A percentile compares a stretch with the other conserved stretches of the same genome.
phyloP scores from a whole-genome alignment of 2,329 filamentous ascomycete genomes.

The Arthrobotrys iridis region DNA sequence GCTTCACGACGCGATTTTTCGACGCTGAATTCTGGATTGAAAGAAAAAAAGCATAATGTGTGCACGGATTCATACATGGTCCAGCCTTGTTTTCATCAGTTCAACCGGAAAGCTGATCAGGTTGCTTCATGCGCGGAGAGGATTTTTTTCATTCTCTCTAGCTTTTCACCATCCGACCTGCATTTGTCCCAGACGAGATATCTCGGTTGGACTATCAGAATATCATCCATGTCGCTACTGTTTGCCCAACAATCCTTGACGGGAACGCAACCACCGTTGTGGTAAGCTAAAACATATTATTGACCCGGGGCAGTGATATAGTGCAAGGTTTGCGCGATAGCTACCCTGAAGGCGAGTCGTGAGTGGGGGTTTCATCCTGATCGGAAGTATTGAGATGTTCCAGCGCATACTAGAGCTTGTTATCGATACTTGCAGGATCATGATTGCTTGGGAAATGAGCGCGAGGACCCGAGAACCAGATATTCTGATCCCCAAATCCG shows the following conservation, averaged over 20 bases:
- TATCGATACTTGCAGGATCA: constrained; percentile 10
- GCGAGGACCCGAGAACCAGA: constrained; percentile 49
- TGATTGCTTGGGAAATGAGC: not conserved
- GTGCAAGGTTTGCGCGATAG: constrained; percentile 46
- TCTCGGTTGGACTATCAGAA: constrained; percentile 29
- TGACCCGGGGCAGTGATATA: constrained; percentile 17
- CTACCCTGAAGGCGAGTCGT: constrained; percentile 9
- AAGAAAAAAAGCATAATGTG: not conserved
- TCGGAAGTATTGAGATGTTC: constrained; percentile 28
- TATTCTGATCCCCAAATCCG: constrained; percentile 24
- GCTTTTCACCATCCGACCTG: constrained; percentile 3
- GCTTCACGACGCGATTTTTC: not conserved
- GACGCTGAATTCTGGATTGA: not conserved
- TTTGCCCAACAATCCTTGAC: constrained; percentile 3
- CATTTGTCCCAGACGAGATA: constrained; percentile 13
- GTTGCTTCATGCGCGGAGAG: not conserved
- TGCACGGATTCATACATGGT: not conserved
- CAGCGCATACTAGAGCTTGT: not conserved
- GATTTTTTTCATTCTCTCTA: too few relatives aligned
- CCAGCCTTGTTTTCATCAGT: constrained; percentile 12
- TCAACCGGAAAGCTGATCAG: constrained; percentile 14
- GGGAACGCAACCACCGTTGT: constrained; percentile 19
- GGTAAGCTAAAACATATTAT: constrained; percentile 11
- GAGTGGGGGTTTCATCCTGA: constrained; percentile 52
- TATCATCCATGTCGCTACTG: not conserved